phyloP scores from a whole-genome alignment of 805 yeast species.

The Yarrowia sp. region DNA sequence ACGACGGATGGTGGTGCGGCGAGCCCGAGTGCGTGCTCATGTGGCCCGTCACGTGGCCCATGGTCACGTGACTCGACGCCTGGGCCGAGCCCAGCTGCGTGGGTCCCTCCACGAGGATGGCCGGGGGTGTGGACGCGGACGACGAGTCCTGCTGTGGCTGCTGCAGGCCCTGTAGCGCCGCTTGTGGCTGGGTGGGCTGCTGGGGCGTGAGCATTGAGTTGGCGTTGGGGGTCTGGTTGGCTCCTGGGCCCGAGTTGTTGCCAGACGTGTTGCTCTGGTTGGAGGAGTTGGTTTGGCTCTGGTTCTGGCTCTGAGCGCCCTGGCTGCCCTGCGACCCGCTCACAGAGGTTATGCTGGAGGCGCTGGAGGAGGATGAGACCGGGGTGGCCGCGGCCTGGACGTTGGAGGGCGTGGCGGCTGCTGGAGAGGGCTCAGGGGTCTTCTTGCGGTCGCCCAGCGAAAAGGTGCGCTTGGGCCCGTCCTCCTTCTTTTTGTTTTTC shows the following conservation, averaged over 20 bases:
- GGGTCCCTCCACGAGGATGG: slow-evolving; percentile 30
- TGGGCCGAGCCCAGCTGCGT: slow-evolving; percentile 35
- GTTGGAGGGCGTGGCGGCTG: slow-evolving; percentile 15
- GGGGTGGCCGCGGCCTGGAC: slow-evolving; percentile 23
- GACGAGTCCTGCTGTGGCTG: slow-evolving; percentile 11
- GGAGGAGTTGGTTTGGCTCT: background rate
- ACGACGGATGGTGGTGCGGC: slow-evolving; percentile 43
- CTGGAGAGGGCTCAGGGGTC: slow-evolving; percentile 25
- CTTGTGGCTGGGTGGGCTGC: slow-evolving; percentile 10
- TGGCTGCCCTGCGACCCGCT: background rate
- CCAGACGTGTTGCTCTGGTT: background rate
- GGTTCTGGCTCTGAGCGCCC: too few species aligned
- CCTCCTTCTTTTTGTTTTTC: slow-evolving; percentile 41
- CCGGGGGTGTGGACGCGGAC: background rate
- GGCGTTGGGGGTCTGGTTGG: slow-evolving; percentile 22
- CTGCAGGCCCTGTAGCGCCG: slow-evolving; percentile 11
- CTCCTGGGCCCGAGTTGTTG: background rate
- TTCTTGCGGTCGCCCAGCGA: slow-evolving; percentile 36
- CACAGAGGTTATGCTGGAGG: slow-evolving; percentile 14
- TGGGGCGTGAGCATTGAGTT: slow-evolving; percentile 15
- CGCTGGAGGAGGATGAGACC: slow-evolving; percentile 7
- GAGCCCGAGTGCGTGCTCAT: slow-evolving; percentile 41
- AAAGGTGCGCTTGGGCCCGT: slow-evolving; percentile 34
- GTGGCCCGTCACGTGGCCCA: slow-evolving; percentile 39
- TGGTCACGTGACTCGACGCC: slow-evolving; percentile 36